Conservation (phyloP, 176 grass and related monocot species). For the Oryza coarctata region DNA sequence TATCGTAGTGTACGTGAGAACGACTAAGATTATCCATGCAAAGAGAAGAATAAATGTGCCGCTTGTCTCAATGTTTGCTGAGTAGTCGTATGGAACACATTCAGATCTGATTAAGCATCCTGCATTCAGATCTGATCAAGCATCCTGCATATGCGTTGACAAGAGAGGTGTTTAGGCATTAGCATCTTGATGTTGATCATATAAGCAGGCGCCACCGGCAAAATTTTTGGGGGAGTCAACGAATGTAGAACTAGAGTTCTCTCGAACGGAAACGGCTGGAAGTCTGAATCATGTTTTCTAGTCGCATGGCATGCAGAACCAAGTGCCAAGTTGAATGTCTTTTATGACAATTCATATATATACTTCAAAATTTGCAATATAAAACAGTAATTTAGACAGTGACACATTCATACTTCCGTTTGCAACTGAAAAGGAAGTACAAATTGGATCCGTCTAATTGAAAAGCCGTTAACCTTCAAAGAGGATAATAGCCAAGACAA, state of each 20-base stretch:
- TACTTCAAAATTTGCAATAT: neutral
- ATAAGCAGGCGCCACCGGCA: neutral
- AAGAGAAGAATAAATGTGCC: neutral
- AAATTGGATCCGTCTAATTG: neutral
- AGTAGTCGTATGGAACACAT: slow-evolving; percentile 55
- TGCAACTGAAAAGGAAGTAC: neutral
- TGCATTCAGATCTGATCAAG: slow-evolving; percentile 38
- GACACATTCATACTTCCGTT: neutral
- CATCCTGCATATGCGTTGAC: slow-evolving; percentile 15
- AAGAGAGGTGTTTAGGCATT: neutral
- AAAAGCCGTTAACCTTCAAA: slow-evolving; percentile 32
- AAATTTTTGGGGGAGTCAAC: neutral
- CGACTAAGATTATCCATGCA: neutral
- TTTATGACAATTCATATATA: neutral
- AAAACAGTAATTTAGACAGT: neutral
- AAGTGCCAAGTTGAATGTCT: neutral
- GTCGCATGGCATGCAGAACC: neutral
- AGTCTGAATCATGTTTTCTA: neutral
- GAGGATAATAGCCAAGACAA: slow-evolving; percentile 26
- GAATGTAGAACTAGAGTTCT: neutral
- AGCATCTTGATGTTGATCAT: slow-evolving; percentile 12
- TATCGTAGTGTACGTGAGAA: neutral
- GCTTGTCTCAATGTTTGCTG: slow-evolving; percentile 56
- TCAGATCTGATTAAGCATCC: slow-evolving; percentile 40
- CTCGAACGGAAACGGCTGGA: neutral